These are phyloP conservation scores for sweet orange (Citrus sinensis) DNA, from an alignment of 345 rosid species.

Conservation along the genomic window DNA sequence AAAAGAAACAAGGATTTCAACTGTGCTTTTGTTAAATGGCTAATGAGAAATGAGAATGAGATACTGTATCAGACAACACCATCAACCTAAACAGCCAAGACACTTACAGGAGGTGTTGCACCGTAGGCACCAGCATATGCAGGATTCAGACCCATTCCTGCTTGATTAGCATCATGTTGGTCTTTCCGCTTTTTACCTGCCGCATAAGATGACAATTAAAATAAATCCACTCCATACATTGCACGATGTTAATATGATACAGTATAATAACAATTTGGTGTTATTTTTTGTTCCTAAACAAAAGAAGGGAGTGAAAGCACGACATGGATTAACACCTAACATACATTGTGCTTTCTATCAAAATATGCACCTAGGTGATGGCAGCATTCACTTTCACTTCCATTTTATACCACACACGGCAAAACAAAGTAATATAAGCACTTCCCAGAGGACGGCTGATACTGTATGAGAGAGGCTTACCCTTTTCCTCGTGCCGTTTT, in stretches of 20 bases:
- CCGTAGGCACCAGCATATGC: conserved; percentile 74
- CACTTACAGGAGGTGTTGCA: conserved; percentile 81
- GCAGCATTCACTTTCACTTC: neutral
- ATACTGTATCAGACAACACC: neutral
- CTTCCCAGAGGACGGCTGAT: neutral
- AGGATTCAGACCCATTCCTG: conserved; percentile 51
- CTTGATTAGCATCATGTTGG: conserved; percentile 73
- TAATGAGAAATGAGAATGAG: neutral
- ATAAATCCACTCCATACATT: neutral
- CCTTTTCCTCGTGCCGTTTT: conserved; percentile 94
- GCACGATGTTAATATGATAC: neutral
- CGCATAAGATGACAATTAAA: conserved; percentile 11
- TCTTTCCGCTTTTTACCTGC: conserved; percentile 85
- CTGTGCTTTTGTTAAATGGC: neutral
- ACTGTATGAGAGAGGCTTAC: conserved; percentile 26
- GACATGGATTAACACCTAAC: neutral
- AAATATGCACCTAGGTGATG: neutral
- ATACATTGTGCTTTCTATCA: neutral
- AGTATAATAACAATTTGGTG: neutral
- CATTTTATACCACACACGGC: neutral
- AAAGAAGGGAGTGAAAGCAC: too few species aligned
- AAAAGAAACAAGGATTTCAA: neutral
- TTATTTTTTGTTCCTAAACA: neutral
- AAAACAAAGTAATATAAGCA: neutral
- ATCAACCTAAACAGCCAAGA: neutral